Evolutionary conservation across 192 early-diverging fungal species (phyloP).

Genomic region (Coemansia sp.): DNA sequence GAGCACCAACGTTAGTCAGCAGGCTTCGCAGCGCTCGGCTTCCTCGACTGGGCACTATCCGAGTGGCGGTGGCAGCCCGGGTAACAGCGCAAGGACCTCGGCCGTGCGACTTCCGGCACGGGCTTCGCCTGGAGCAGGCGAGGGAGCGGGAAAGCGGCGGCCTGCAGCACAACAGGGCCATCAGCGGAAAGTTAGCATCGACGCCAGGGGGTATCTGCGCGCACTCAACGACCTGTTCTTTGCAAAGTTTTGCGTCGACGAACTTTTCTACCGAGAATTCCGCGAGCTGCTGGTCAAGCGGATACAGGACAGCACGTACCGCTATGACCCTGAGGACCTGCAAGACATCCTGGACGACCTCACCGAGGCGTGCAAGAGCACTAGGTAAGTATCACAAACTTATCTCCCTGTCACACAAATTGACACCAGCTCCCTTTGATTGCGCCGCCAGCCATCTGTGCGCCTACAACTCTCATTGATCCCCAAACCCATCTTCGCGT

Average conservation of each 20-base stretch:
- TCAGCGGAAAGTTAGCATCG: slow-evolving; percentile 37
- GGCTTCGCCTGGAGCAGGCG: slow-evolving; percentile 12
- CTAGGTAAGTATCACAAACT: slow-evolving; percentile 33
- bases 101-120: slow-evolving; percentile 11
- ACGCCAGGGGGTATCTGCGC: slow-evolving; percentile 43
- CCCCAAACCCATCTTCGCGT: background rate
- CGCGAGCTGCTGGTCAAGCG: slow-evolving; percentile 52
- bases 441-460: background rate
- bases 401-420: background rate
- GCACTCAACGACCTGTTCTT: slow-evolving; percentile 54
- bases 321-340: slow-evolving; percentile 40
- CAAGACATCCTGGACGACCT: slow-evolving; percentile 48
- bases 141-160: slow-evolving; percentile 7
- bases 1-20: slow-evolving; percentile 38
- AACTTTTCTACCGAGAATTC: slow-evolving; percentile 51
- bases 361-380: slow-evolving; percentile 46
- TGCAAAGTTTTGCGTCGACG: slow-evolving; percentile 53
- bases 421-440: background rate
- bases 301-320: slow-evolving; percentile 49
- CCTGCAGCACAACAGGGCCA: slow-evolving; percentile 14
- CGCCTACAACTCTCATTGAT: background rate
- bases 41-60: slow-evolving; percentile 24
- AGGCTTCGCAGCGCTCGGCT: slow-evolving; percentile 13
- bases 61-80: background rate
- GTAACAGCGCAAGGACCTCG: slow-evolving; percentile 5